Percentiles rank a stretch among this genome's conserved stretches.
Conservation (phyloP, 1,139 yeast genomes). For the Geotrichum bryndzae region DNA sequence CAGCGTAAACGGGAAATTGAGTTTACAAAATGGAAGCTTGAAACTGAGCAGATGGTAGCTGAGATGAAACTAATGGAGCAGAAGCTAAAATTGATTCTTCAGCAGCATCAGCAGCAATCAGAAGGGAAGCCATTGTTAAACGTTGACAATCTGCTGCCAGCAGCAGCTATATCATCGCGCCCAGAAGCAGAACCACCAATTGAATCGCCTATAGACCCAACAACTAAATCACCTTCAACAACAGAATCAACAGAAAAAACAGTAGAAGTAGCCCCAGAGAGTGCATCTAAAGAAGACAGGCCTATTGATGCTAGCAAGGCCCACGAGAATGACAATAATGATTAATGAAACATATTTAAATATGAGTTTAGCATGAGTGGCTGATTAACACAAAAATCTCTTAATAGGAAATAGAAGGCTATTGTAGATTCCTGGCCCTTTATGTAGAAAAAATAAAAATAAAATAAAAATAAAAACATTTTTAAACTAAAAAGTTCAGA, state of each 20-base stretch:
- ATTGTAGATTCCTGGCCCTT: too few relatives aligned
- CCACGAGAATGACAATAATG: neutral
- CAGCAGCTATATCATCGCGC: neutral
- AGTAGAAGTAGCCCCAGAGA: neutral
- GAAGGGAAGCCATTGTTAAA: neutral
- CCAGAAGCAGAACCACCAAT: neutral
- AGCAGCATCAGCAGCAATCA: neutral
- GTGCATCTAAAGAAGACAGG: neutral
- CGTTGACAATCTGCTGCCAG: neutral
- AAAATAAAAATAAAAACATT: too few relatives aligned
- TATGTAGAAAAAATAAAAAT: too few relatives aligned
- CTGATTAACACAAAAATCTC: neutral
- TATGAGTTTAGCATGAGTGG: neutral
- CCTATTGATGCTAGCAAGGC: neutral
- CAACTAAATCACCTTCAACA: neutral
- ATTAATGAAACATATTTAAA: neutral
- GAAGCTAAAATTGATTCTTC: neutral
- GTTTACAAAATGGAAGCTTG: neutral
- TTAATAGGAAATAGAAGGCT: neutral
- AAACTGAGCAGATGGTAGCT: slow-evolving; percentile 1
- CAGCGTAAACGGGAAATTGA: neutral
- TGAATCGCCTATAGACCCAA: neutral
- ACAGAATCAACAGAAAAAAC: neutral
- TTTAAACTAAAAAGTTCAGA: too few relatives aligned
- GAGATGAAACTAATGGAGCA: slow-evolving; percentile 4